These are phyloP conservation scores for Chrysoporthe puriensis DNA, from an alignment of 2,329 filamentous ascomycete genomes.

Conservation along the genomic window DNA sequence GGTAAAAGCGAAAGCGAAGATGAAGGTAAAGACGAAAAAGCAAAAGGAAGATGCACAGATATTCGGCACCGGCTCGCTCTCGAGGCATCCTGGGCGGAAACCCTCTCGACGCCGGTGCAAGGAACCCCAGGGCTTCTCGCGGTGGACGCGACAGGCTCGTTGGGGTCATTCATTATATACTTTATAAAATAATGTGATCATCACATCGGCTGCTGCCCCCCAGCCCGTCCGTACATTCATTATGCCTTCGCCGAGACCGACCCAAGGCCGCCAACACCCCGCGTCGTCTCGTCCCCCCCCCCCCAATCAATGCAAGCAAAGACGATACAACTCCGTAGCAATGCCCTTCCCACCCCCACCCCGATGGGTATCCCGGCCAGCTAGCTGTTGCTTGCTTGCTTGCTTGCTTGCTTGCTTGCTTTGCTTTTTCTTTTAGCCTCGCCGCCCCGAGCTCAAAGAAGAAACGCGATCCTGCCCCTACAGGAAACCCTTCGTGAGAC, in stretches of 20 bases:
- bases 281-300: conserved; percentile 4
- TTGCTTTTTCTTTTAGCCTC: background rate
- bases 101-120: no score
- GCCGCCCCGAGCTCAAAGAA: conserved; percentile 17
- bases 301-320: conserved; percentile 1
- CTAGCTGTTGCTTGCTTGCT: background rate
- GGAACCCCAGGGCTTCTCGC: background rate
- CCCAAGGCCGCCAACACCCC: conserved; percentile 6
- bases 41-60: no score
- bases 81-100: no score
- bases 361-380: background rate
- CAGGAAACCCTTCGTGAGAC: conserved; percentile 79
- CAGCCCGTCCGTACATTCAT: conserved; percentile 9
- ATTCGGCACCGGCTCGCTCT: no score
- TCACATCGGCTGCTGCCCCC: conserved; percentile 4
- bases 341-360: background rate
- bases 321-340: conserved; percentile 19
- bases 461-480: conserved; percentile 40
- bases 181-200: background rate
- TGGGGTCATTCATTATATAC: conserved; percentile 21
- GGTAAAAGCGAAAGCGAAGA: no score
- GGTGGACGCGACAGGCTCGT: background rate
- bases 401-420: conserved; percentile 5
- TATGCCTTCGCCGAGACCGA: conserved; percentile 14
- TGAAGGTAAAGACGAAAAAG: no score